phyloP scores from a whole-genome alignment of 2,329 filamentous ascomycete species.

The Rutstroemia sp. region DNA sequence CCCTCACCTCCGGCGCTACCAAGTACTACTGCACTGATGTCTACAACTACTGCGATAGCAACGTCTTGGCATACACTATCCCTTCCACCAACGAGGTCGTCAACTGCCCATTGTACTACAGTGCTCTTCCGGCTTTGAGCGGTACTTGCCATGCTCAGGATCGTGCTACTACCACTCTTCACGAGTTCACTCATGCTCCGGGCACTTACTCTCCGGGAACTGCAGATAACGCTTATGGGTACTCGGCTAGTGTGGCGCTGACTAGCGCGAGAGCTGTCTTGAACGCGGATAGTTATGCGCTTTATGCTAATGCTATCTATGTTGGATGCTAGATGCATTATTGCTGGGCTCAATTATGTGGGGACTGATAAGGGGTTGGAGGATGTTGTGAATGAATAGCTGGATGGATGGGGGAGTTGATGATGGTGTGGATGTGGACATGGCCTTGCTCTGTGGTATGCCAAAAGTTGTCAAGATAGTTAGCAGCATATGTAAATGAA shows the following conservation, averaged over 20 bases:
- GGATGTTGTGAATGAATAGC: no score
- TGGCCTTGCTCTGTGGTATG: no score
- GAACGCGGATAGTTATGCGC: slow-evolving; percentile 50
- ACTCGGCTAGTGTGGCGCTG: slow-evolving; percentile 39
- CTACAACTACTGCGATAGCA: slow-evolving; percentile 41
- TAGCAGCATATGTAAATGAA: no score
- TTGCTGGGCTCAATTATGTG: no score
- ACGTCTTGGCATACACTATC: slow-evolving; percentile 54
- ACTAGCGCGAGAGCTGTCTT: slow-evolving; percentile 43
- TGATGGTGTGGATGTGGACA: no score
- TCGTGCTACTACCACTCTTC: slow-evolving; percentile 55
- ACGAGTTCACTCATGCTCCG: slow-evolving; percentile 58
- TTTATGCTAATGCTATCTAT: slow-evolving; percentile 7
- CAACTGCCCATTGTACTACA: slow-evolving; percentile 56
- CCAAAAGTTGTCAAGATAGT: no score
- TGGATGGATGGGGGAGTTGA: no score
- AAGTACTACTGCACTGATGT: slow-evolving; percentile 53
- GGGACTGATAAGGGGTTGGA: no score
- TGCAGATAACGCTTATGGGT: slow-evolving; percentile 51
- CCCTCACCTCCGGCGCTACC: slow-evolving; percentile 40
- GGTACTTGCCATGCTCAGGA: slow-evolving; percentile 55
- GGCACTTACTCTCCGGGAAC: slow-evolving; percentile 48
- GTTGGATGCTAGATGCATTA: background rate
- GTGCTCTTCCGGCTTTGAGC: slow-evolving; percentile 40
- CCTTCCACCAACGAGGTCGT: slow-evolving; percentile 47